Base-by-base conservation (phyloP, 2,329 filamentous ascomycete genomes). In the Xylaria sp. region DNA sequence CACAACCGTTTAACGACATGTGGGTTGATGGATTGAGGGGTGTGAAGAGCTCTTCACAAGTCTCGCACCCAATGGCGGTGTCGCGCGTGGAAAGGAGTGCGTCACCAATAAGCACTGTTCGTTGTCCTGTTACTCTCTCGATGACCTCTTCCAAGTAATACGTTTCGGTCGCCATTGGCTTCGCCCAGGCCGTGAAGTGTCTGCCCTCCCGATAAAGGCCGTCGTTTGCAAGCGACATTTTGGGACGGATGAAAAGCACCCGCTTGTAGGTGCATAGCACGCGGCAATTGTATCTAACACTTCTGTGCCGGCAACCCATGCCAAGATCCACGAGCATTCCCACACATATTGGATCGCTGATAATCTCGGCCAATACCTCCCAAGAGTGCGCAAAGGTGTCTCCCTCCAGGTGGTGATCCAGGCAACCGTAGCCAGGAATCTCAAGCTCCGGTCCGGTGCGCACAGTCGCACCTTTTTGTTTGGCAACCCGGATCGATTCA, bases 1-100 rank as follows among this genome's bases (percentile, higher is more conserved):
- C 67, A 3, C 15, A 28, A 25, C 67, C 67, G 25, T 63, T 66
- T 28, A 69, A 57, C 2, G 63, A 66, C 63, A 66, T 66, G 20
- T 63, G 66, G 15, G 69, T 71, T 0, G 70, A 70, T 8, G 70
- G 67, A 13, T 72, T 70, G 5, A 25, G 62, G 13, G 70, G 67
- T 1, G 65, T 66, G 18, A 66, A 72, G 31, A 72, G 0, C 37
- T 72, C 70, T 37, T 72, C 70, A n/a, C 70, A 84, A 1, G 82
- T 82, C 70, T 84, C 82, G 4, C 41, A 44, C 13, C 41, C 41
- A 18, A 44, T 44, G 18, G 41, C 12, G 3, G 41, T 44, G 18
- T 44, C 41, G 41, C 41, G 41, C n/a, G 41, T 44, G 13, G 41
- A 44, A 18, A 44, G 41, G 41, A 44, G 12, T 1, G 18, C 41